A percentile compares a stretch with the other conserved stretches of the same genome.
These are phyloP conservation scores for Neofusicoccum sp. DNA, from an alignment of 2,329 filamentous ascomycete species.

Conservation along the genomic window DNA sequence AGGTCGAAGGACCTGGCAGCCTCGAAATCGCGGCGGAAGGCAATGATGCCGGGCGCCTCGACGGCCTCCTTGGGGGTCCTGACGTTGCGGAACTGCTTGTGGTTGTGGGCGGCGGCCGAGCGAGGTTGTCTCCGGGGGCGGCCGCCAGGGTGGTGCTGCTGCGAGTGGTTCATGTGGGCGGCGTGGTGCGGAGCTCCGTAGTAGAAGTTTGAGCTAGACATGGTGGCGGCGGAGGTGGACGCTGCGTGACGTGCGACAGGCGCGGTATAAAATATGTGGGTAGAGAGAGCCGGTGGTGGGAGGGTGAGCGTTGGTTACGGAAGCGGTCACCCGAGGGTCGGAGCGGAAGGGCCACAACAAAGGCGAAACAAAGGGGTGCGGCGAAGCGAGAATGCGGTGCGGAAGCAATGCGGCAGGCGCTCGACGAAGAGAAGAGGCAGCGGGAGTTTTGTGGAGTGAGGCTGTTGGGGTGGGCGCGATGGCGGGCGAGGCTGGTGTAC, in stretches of 20 bases:
- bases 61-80: constrained; percentile 83
- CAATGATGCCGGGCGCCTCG: constrained; percentile 71
- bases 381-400: background rate
- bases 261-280: constrained; percentile 4
- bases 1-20: constrained; percentile 90
- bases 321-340: constrained; percentile 12
- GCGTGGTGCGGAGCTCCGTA: constrained; percentile 48
- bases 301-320: background rate
- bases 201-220: constrained; percentile 37
- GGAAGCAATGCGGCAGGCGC: constrained; percentile 1
- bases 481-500: constrained; percentile 8
- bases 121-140: constrained; percentile 83
- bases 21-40: constrained; percentile 86
- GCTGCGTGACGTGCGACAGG: background rate
- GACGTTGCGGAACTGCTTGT: constrained; percentile 82
- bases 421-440: background rate
- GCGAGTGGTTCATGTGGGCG: constrained; percentile 54
- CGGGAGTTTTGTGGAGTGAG: background rate
- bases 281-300: constrained; percentile 13
- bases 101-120: constrained; percentile 77
- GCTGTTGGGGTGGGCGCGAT: background rate
- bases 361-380: constrained; percentile 18
- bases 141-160: constrained; percentile 78
- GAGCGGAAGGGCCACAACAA: constrained; percentile 16
- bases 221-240: background rate